Base-by-base conservation (phyloP, 179 eudicot genomes). In the Silene noctiflora region DNA sequence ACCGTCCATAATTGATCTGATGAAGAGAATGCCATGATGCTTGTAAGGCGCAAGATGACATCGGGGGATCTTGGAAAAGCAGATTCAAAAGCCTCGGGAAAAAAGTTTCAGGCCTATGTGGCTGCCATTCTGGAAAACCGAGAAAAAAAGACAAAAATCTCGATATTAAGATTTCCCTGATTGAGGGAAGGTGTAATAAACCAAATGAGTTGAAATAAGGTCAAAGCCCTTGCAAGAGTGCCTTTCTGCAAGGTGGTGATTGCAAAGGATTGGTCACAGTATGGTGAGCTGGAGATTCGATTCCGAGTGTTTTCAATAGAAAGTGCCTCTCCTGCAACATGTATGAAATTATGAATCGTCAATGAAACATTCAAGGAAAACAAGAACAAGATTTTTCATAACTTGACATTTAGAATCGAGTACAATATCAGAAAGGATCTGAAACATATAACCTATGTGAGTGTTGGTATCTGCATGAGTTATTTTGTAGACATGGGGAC, bases 191-290 rank as follows among this genome's bases (percentile, higher is more conserved):
- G 53, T 72, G 72, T 68, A 68, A 67, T 73, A 67, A 71, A 27
- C 25, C 46, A 39, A 39, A 39, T 39, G 10, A 8, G 46, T 39
- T 39, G 46, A 39, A 69, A 72, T 59, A 68, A 72, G 83, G 24
- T 90, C 84, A 94, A 72, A 90, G 88, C 76, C 93, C 90, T 78
- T 92, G 91, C 72, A 94, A 94, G 75, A 92, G 98, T 44, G 94
- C 88, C 85, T 92, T 89, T 85, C 88, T 89, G 86, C 98, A 94
- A 67, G 88, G 82, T 67, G 97, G 98, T 76, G 92, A 87, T 74
- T 86, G 89, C 72, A 91, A 75, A 66, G 84, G 73, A 76, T 78
- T 87, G 75, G 60, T 78, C 74, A 83, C 83, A 72, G 84, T 76
- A 77, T 82, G 80, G 16, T 76, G 76, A 16, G 87, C 62, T 53